phyloP scores from a whole-genome alignment of 768 basidiomycete genomes.

The Lanmaoa rubissima region DNA sequence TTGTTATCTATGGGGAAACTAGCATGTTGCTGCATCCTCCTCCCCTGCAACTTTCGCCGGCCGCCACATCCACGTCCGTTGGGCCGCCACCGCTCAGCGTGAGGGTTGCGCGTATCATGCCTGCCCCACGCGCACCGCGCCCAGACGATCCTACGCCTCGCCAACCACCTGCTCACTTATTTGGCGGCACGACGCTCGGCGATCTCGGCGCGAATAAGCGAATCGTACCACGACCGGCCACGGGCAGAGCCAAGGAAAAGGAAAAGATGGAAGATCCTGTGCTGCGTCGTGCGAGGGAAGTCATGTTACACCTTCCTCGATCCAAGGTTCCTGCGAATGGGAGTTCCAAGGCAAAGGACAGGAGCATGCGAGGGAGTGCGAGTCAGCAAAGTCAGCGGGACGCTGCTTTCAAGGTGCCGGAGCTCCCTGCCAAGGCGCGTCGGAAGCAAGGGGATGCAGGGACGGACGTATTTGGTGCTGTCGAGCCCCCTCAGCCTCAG shows the following conservation, averaged over 20 bases:
- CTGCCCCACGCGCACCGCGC: conserved; percentile 47
- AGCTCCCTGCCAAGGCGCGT: conserved; percentile 36
- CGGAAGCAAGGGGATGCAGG: conserved; percentile 19
- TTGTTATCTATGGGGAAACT: conserved; percentile 52
- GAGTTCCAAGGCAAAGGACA: conserved; percentile 7
- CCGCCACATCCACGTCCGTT: conserved; percentile 20
- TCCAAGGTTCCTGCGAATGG: conserved; percentile 11
- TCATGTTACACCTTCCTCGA: conserved; percentile 39
- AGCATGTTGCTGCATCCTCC: conserved; percentile 11
- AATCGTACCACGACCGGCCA: conserved; percentile 16
- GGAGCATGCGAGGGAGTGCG: neutral
- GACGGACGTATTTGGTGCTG: conserved; percentile 32
- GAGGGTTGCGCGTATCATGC: conserved; percentile 56
- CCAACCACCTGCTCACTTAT: conserved; percentile 47
- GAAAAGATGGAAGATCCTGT: conserved; percentile 29
- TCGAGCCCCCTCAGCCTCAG: conserved; percentile 14
- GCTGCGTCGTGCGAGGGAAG: conserved; percentile 35
- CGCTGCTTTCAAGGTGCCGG: conserved; percentile 46
- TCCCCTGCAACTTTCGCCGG: conserved; percentile 6
- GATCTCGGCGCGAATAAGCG: conserved; percentile 23
- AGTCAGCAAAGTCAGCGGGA: neutral
- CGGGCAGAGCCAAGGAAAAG: conserved; percentile 19
- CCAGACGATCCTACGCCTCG: conserved; percentile 83
- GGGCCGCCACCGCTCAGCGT: conserved; percentile 34
- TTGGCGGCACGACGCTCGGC: conserved; percentile 5